Evolutionary conservation across 1,284 basidiomycete genomes (phyloP).

Genomic region (Hypsizygus ulmarius): DNA sequence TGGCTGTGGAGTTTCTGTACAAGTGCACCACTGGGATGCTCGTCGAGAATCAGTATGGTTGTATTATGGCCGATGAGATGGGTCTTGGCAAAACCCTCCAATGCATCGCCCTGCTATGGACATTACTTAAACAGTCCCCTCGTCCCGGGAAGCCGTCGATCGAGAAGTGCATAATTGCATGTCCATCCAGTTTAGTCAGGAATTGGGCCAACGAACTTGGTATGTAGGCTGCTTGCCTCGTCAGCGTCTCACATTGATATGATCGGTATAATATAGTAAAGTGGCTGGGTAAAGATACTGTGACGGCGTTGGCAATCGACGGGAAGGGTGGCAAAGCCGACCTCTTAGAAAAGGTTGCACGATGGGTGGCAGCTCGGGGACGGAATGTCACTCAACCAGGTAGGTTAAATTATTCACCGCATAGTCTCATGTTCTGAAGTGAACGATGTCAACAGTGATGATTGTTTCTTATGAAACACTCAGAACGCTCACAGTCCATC

Average conservation of each 20-base stretch:
- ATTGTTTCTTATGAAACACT: slow-evolving; percentile 99
- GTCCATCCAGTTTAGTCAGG: slow-evolving; percentile 94
- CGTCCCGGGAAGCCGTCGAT: slow-evolving; percentile 83
- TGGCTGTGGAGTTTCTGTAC: slow-evolving; percentile 77
- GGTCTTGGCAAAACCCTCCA: slow-evolving; percentile 96
- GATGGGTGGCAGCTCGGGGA: slow-evolving; percentile 86
- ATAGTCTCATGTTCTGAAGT: neutral
- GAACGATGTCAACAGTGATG: slow-evolving; percentile 67
- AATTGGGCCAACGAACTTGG: slow-evolving; percentile 99
- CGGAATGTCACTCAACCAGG: slow-evolving; percentile 89
- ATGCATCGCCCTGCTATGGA: slow-evolving; percentile 96
- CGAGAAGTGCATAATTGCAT: slow-evolving; percentile 98
- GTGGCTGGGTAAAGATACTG: slow-evolving; percentile 86
- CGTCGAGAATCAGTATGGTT: slow-evolving; percentile 90
- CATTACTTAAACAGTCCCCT: slow-evolving; percentile 95
- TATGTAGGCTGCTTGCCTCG: slow-evolving; percentile 31
- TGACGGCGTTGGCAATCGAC: slow-evolving; percentile 83
- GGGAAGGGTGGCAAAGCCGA: slow-evolving; percentile 87
- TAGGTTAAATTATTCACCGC: slow-evolving; percentile 31
- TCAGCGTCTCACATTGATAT: slow-evolving; percentile 4
- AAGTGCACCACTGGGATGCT: slow-evolving; percentile 93
- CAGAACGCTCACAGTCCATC: slow-evolving; percentile 74
- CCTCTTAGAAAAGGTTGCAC: slow-evolving; percentile 72
- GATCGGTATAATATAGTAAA: slow-evolving; percentile 62
- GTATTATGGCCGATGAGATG: slow-evolving; percentile 99